Base-by-base conservation (phyloP, 2,329 filamentous ascomycete species). In the Botrytis fragariae region DNA sequence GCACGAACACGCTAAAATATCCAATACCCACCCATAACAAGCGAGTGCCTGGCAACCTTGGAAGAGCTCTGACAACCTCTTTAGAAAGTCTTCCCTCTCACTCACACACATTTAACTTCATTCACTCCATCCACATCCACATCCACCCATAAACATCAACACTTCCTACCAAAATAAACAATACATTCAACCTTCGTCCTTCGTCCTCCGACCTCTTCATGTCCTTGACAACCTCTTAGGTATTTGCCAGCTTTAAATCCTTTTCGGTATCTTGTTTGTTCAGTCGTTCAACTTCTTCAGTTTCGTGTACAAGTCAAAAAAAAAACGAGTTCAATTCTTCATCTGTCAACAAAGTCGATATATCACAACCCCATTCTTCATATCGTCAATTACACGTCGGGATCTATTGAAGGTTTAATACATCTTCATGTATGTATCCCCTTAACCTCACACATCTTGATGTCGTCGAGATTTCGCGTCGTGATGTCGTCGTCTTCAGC, bases 351-450 rank as follows among this genome's bases (percentile, higher is more conserved):
- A 73, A 48, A 44, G 77, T 78, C 77, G 78, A 79, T 79, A 77
- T 74, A 74, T 65, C 69, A 62, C 69, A 44, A 74, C 65, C 44
- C 45, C 64, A 32, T 59, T 71, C 69, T 39, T 72, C 62, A 71
- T 62, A 39, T 71, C 65, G 64, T 73, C 74, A 76, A 74, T 75
- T 75, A 75, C 69, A 73, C 71, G 71, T 73, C 65, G 57, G 64
- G 71, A 35, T 73, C 42, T 54, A 62, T 57, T 70, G 62, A 37
- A 70, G 71, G 14, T 37, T 20, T 44, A 51, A 29, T 45, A 20
- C 44, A 54, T 64, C 57, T 62, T 77, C 74, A 74, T 74, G 78
- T 79, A 79, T 71, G 79, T 80, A 70, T 74, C 39, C 64, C 42
- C 42, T 22, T 51, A 68, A 18, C 39, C 20, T 45, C 42, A 32